Conservation (phyloP, 176 grass and related monocot species). For the Dendrocalamus sinicus region DNA sequence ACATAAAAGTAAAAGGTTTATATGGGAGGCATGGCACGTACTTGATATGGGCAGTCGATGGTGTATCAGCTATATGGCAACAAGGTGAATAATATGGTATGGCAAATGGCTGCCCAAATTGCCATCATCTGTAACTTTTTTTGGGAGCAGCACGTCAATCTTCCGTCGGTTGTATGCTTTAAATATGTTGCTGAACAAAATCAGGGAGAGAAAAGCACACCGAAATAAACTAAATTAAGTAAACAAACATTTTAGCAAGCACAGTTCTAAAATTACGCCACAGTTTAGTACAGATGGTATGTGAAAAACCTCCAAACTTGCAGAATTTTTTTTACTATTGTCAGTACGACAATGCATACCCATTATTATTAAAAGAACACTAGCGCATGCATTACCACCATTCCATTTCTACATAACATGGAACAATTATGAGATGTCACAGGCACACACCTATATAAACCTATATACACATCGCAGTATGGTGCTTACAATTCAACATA, state of each 20-base stretch:
- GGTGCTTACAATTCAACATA: slow-evolving; percentile 5
- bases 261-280: not conserved
- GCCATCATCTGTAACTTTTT: not conserved
- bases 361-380: not conserved
- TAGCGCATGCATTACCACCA: not conserved
- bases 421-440: not conserved
- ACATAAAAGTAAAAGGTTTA: not conserved
- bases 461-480: not conserved
- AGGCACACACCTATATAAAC: not conserved
- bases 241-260: not conserved
- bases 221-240: not conserved
- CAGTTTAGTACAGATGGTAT: not conserved
- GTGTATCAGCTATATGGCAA: not conserved
- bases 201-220: not conserved
- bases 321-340: not conserved
- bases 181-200: not conserved
- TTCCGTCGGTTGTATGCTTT: not conserved
- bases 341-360: not conserved
- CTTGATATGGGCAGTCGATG: not conserved
- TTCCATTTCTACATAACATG: not conserved
- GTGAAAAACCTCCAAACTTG: not conserved
- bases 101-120: too few relatives aligned
- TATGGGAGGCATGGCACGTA: not conserved
- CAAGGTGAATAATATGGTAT: not conserved
- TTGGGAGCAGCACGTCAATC: not conserved